phyloP scores from a whole-genome alignment of 768 basidiomycete species.

The Collybiopsis luxurians region DNA sequence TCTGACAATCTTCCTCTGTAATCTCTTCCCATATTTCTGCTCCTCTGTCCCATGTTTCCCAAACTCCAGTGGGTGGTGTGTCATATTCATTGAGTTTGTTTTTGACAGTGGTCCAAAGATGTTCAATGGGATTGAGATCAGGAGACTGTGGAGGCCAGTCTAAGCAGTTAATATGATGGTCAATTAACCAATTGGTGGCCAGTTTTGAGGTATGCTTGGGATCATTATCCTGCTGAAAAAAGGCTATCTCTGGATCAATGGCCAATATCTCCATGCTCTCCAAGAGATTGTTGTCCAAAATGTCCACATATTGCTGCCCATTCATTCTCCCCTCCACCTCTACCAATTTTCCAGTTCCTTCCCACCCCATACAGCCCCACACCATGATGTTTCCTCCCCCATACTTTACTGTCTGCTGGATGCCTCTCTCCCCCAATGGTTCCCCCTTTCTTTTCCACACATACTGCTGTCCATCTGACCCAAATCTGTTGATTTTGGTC shows the following conservation, averaged over 20 bases:
- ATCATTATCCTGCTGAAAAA: constrained; percentile 20
- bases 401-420: constrained; percentile 6
- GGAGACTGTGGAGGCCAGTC: constrained; percentile 16
- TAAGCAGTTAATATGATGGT: constrained; percentile 9
- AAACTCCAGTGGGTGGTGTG: constrained; percentile 5
- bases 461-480: too few species aligned
- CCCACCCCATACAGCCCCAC: constrained; percentile 19
- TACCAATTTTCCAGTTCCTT: constrained; percentile 13
- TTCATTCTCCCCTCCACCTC: constrained; percentile 14
- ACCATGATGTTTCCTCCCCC: constrained; percentile 13
- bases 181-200: constrained; percentile 14
- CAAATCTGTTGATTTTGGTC: too few species aligned
- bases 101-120: constrained; percentile 13
- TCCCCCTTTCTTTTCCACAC: constrained; percentile 12
- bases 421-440: constrained; percentile 9
- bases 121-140: constrained; percentile 17
- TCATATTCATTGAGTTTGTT: constrained; percentile 4
- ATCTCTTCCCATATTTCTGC: constrained; percentile 12
- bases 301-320: too few species aligned
- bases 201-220: constrained; percentile 14
- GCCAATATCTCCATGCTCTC: constrained; percentile 11
- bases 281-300: constrained; percentile 11
- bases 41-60: constrained; percentile 11
- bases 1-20: constrained; percentile 8
- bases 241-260: constrained; percentile 5